These are phyloP conservation scores for Pyrenophora tritici-repentis DNA, from an alignment of 2,329 filamentous ascomycete genomes.

Conservation along the genomic window DNA sequence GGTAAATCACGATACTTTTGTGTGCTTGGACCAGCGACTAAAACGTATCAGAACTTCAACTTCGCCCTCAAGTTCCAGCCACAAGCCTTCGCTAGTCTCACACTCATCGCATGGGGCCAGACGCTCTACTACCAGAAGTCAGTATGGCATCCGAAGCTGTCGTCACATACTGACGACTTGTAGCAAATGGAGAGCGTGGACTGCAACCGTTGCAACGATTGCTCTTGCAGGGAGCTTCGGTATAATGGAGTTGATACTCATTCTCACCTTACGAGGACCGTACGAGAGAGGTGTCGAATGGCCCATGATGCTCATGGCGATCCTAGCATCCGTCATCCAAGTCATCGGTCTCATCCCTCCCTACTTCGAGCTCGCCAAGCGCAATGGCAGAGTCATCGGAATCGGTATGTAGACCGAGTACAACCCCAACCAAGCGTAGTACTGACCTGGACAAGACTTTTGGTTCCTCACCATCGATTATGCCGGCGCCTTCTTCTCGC, in stretches of 20 bases:
- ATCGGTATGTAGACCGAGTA: slow-evolving; percentile 55
- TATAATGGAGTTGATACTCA: slow-evolving; percentile 60
- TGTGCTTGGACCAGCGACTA: not conserved
- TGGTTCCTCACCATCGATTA: slow-evolving; percentile 66
- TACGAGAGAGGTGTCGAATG: slow-evolving; percentile 60
- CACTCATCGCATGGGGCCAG: slow-evolving; percentile 59
- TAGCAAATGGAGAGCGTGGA: slow-evolving; percentile 56
- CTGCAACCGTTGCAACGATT: slow-evolving; percentile 51
- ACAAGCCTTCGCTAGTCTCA: slow-evolving; percentile 57
- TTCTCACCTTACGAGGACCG: slow-evolving; percentile 61
- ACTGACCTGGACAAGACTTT: slow-evolving; percentile 48
- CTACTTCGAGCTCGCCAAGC: slow-evolving; percentile 66
- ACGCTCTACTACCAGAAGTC: slow-evolving; percentile 58
- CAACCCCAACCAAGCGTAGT: not conserved
- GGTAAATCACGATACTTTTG: slow-evolving; percentile 30
- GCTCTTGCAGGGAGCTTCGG: slow-evolving; percentile 54
- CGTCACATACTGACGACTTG: slow-evolving; percentile 11
- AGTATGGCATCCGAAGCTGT: not conserved
- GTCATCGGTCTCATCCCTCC: slow-evolving; percentile 63
- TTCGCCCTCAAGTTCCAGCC: slow-evolving; percentile 60
- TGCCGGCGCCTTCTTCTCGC: slow-evolving; percentile 65
- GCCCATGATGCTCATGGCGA: slow-evolving; percentile 62
- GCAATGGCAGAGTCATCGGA: slow-evolving; percentile 64
- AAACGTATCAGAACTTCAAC: slow-evolving; percentile 55
- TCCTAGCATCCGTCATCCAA: slow-evolving; percentile 63